Percentiles rank a stretch among this genome's conserved stretches.
Evolutionary conservation across 345 rosid species (phyloP).

Genomic region (Camelina laxa): DNA sequence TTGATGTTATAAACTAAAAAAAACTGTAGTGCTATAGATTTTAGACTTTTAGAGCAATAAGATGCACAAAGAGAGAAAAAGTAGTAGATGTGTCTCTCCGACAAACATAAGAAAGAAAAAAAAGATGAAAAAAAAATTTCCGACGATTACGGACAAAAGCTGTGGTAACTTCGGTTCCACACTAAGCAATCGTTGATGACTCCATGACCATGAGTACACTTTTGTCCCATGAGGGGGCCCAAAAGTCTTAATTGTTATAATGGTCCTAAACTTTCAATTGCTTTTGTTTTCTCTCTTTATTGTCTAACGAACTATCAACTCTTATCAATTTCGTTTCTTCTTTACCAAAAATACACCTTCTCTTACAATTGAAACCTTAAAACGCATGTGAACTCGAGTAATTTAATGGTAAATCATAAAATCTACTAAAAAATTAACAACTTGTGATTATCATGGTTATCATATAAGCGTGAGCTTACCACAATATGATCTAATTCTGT

Average conservation of each 20-base stretch:
- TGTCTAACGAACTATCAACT: conserved; percentile 31
- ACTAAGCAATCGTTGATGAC: conserved; percentile 35
- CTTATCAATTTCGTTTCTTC: neutral
- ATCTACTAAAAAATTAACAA: neutral
- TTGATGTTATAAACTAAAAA: too few relatives aligned
- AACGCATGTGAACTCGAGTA: neutral
- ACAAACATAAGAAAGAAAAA: neutral
- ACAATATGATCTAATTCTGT: conserved; percentile 26
- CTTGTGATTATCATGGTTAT: neutral
- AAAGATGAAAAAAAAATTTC: neutral
- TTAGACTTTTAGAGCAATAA: neutral
- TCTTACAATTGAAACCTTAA: neutral
- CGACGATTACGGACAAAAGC: conserved; percentile 45
- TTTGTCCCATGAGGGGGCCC: conserved; percentile 39
- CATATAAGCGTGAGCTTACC: conserved; percentile 5
- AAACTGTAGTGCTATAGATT: neutral
- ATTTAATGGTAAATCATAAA: neutral
- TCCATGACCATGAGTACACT: neutral
- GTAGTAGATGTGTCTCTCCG: neutral
- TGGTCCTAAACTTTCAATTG: conserved; percentile 5
- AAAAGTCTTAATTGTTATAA: neutral
- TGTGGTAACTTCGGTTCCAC: conserved; percentile 35
- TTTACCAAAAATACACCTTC: neutral
- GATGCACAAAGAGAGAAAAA: neutral
- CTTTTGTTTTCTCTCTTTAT: conserved; percentile 21